Evolutionary conservation across 345 rosid genomes (phyloP), one percentile per base, ranked within the genome.

Genomic region (Sisymbrium altissimum): DNA sequence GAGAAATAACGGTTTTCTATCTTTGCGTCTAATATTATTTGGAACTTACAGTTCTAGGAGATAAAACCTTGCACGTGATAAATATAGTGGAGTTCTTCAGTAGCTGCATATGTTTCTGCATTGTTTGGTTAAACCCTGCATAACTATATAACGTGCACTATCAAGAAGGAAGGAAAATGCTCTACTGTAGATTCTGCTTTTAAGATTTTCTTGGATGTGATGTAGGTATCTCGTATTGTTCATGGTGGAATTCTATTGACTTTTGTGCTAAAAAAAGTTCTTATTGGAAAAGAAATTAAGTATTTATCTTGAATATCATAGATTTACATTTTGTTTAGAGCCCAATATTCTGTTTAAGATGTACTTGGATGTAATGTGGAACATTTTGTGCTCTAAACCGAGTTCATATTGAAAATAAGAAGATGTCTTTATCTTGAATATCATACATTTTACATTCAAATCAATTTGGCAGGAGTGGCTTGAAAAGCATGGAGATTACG

Each of bases 381-480:
- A n/a, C n/a, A n/a, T n/a, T n/a, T n/a, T n/a, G n/a, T n/a, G n/a
- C n/a, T n/a, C n/a, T 7, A 56, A 69, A 12, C 64, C 10, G 44
- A 14, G 11, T 9, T 57, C 3, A 32, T 62, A 50, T 19, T 9
- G 9, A 27, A 15, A 57, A 36, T n/a, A 15, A 9, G 27, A 59
- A 25, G 7, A 38, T 7, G 33, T 30, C 3, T n/a, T 1, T 13
- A 0, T 41, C 27, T 55, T 23, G 45, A 27, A 30, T 10, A 32
- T 58, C 6, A 4, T 58, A 1, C 9, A 18, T 12, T 60, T 12
- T 33, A 3, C 21, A 36, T 57, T 48, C 25, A 32, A 3, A 27
- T 50, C 29, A 57, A 5, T 19, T 25, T 67, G 46, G 3, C 46
- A 94, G 96, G 87, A 82, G 49, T 89, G 95, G 98, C 85, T 94